phyloP scores from a whole-genome alignment of 345 rosid genomes.

The Citrus australasica region DNA sequence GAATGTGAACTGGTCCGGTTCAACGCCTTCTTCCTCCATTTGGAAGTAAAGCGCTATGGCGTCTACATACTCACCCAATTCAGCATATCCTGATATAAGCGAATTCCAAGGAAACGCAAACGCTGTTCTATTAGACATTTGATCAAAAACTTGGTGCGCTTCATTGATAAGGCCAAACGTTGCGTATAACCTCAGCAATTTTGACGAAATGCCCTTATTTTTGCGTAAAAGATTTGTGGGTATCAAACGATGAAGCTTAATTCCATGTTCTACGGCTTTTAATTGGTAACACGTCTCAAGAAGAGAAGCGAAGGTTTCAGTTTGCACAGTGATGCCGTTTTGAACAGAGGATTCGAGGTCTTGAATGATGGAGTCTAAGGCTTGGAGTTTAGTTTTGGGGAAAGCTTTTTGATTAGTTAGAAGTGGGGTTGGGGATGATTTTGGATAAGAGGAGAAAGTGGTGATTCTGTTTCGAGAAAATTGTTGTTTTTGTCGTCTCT shows the following conservation, averaged over 20 bases:
- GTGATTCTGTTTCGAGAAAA: conserved; percentile 12
- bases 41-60: conserved; percentile 87
- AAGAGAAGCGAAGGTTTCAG: conserved; percentile 62
- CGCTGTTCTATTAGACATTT: conserved; percentile 50
- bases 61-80: conserved; percentile 61
- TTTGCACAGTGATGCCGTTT: conserved; percentile 53
- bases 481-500: conserved; percentile 24
- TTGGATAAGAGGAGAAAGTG: conserved; percentile 27
- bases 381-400: conserved; percentile 48
- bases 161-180: conserved; percentile 41
- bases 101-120: conserved; percentile 90
- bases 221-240: conserved; percentile 48
- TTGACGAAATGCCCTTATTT: conserved; percentile 56
- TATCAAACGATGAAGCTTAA: conserved; percentile 52
- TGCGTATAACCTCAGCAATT: conserved; percentile 58
- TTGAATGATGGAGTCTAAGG: conserved; percentile 49
- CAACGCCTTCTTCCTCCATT: conserved; percentile 80
- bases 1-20: conserved; percentile 74
- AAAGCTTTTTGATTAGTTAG: conserved; percentile 25
- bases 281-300: conserved; percentile 65
- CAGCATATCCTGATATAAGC: conserved; percentile 72
- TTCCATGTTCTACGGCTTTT: conserved; percentile 48
- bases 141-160: conserved; percentile 80
- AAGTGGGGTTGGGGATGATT: conserved; percentile 61
- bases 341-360: conserved; percentile 53